Evolutionary conservation across 2,329 filamentous ascomycete species (phyloP).

Genomic region (Aspergillus caelatus): DNA sequence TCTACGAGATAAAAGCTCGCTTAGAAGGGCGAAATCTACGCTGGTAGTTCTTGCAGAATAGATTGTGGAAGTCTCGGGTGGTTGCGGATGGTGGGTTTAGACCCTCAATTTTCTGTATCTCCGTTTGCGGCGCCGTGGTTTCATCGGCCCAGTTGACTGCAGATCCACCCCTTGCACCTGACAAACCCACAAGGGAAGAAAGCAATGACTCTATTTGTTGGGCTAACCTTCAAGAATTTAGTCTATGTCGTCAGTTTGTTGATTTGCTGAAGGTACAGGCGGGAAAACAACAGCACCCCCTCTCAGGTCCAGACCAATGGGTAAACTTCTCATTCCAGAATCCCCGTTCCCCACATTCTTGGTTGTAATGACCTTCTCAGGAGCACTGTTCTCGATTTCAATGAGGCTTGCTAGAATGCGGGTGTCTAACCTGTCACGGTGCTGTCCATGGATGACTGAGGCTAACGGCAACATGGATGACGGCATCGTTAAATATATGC

Average conservation of each 20-base stretch:
- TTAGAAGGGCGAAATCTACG: background rate
- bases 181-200: background rate
- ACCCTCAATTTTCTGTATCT: background rate
- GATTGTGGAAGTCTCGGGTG: background rate
- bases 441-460: background rate
- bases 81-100: background rate
- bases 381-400: background rate
- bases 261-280: background rate
- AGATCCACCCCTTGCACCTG: background rate
- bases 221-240: background rate
- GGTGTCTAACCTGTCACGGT: background rate
- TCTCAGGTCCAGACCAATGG: background rate
- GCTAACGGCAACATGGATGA: constrained; percentile 17
- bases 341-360: constrained; percentile 20
- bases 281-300: background rate
- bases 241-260: background rate
- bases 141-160: constrained; percentile 12
- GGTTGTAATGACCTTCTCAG: constrained; percentile 4
- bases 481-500: constrained; percentile 17
- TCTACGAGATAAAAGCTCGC: background rate
- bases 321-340: constrained; percentile 15
- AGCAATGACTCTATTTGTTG: background rate
- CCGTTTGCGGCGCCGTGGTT: constrained; percentile 23
- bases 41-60: background rate
- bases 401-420: background rate